These are phyloP conservation scores for Clonostachys rosea DNA, from an alignment of 2,329 filamentous ascomycete genomes.

Conservation along the genomic window DNA sequence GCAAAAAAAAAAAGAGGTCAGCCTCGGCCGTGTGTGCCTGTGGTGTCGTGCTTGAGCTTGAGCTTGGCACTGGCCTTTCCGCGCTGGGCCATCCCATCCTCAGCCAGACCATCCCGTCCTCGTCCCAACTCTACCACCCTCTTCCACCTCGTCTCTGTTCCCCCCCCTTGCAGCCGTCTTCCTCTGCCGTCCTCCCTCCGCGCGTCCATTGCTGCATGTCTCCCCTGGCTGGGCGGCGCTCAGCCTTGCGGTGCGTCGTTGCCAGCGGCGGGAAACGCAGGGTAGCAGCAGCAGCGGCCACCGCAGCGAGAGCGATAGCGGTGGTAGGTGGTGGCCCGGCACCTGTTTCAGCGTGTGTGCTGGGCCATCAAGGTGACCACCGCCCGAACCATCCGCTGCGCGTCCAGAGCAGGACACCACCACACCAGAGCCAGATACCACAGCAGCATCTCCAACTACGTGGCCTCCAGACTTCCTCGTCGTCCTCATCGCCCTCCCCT, in stretches of 20 bases:
- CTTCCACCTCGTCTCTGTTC: background rate
- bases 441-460: conserved; percentile 1
- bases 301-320: background rate
- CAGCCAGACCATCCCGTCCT: background rate
- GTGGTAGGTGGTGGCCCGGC: conserved; percentile 1
- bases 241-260: conserved; percentile 4
- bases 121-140: background rate
- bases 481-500: conserved; percentile 2
- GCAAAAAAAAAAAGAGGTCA: no score
- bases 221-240: conserved; percentile 6
- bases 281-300: background rate
- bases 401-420: background rate
- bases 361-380: background rate
- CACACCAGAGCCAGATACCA: background rate
- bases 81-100: no score
- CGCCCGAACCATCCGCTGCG: background rate
- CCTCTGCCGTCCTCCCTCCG: background rate
- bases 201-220: conserved; percentile 3
- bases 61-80: no score
- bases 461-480: conserved; percentile 3
- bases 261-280: background rate
- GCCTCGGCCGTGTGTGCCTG: no score
- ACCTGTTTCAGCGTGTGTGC: background rate
- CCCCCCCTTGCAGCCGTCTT: background rate
- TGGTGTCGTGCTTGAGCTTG: no score